phyloP scores from a whole-genome alignment of 306 rosid species.

The Castanopsis chinensis region DNA sequence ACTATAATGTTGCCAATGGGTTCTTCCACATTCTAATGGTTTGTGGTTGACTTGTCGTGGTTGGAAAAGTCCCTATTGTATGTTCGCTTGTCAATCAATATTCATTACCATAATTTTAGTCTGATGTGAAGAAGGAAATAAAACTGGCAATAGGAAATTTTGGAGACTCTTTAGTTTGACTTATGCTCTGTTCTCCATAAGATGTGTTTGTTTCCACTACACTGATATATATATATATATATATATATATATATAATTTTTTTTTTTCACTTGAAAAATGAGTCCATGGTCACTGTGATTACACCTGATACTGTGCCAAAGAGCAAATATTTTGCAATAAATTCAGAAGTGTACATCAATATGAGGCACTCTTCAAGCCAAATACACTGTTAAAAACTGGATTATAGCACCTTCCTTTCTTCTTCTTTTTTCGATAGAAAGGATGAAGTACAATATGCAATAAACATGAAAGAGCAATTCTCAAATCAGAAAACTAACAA shows the following conservation, averaged over 20 bases:
- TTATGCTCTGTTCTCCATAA: neutral
- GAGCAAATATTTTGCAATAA: no score
- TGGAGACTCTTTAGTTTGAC: neutral
- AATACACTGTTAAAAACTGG: no score
- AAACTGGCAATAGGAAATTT: neutral
- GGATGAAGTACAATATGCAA: neutral
- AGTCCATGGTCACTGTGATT: no score
- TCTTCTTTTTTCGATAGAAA: no score
- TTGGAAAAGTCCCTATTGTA: neutral
- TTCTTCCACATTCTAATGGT: neutral
- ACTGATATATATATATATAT: no score
- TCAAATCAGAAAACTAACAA: neutral
- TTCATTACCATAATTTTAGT: neutral
- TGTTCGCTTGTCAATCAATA: neutral
- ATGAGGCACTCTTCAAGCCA: no score
- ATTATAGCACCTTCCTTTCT: no score
- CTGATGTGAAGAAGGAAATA: no score
- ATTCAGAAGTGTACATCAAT: no score
- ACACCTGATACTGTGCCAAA: no score
- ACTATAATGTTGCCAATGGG: neutral
- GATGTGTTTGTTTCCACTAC: neutral
- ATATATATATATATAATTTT: no score
- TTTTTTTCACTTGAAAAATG: no score
- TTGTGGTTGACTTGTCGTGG: neutral
- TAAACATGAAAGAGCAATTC: neutral